phyloP scores from a whole-genome alignment of 371 early-diverging fungal species.

The Saksenaea oblongispora region DNA sequence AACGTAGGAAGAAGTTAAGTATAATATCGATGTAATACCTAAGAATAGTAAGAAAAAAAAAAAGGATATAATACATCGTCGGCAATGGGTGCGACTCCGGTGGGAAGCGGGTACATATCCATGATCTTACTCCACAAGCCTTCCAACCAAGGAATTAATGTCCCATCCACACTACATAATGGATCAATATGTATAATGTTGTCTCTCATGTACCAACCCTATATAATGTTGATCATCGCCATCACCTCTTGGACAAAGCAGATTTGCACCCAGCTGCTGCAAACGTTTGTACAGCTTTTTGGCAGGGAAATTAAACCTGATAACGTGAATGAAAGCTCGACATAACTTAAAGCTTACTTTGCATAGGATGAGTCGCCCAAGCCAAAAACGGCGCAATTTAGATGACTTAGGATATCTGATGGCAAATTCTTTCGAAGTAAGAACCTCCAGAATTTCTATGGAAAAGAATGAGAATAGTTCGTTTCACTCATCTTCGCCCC shows the following conservation, averaged over 20 bases:
- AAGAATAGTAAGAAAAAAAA: slow-evolving; percentile 2
- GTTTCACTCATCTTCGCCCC: background rate
- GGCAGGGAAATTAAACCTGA: slow-evolving; percentile 91
- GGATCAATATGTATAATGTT: background rate
- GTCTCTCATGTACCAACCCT: slow-evolving; percentile 55
- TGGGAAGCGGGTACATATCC: slow-evolving; percentile 61
- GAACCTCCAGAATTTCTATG: slow-evolving; percentile 83
- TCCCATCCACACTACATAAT: slow-evolving; percentile 72
- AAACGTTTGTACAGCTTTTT: slow-evolving; percentile 92
- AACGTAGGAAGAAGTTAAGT: slow-evolving; percentile 24
- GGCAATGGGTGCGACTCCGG: slow-evolving; percentile 50
- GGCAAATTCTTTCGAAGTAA: slow-evolving; percentile 82
- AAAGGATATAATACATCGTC: slow-evolving; percentile 51
- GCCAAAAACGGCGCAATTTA: slow-evolving; percentile 88
- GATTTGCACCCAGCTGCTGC: slow-evolving; percentile 83
- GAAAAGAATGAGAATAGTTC: background rate
- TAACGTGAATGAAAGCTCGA: background rate
- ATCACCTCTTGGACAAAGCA: slow-evolving; percentile 77
- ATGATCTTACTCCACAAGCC: slow-evolving; percentile 71
- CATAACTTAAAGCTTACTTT: slow-evolving; percentile 47
- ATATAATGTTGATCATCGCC: slow-evolving; percentile 98
- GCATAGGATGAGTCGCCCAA: slow-evolving; percentile 94
- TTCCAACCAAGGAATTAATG: slow-evolving; percentile 83
- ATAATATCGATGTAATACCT: background rate
- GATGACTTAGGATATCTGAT: slow-evolving; percentile 57